Conservation (phyloP, 139 green algal species). For the Spirogloea muscicola region DNA sequence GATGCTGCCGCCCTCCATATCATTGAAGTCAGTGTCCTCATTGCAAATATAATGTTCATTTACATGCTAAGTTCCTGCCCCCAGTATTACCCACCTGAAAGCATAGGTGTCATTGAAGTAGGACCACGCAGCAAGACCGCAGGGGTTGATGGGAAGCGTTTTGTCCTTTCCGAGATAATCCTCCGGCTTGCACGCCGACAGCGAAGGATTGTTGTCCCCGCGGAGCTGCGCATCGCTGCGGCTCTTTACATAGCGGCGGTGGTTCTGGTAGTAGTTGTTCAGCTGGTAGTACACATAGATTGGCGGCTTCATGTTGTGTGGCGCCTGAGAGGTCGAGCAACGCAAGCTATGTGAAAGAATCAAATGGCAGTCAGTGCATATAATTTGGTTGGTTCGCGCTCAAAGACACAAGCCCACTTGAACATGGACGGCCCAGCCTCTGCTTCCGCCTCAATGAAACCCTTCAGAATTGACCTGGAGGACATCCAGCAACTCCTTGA, state of each 20-base stretch:
- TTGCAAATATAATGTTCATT: no score
- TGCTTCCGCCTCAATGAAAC: no score
- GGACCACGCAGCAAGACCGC: constrained; percentile 83
- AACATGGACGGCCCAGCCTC: no score
- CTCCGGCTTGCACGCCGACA: constrained; percentile 65
- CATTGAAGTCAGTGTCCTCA: neutral
- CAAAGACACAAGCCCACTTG: no score
- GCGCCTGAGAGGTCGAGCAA: constrained; percentile 48
- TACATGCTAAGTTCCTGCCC: no score
- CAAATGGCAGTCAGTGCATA: no score
- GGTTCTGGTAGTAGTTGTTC: constrained; percentile 85
- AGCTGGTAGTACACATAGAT: constrained; percentile 92
- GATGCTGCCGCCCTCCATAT: no score
- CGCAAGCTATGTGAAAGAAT: no score
- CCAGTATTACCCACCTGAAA: constrained; percentile 6
- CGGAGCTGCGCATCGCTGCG: constrained; percentile 67
- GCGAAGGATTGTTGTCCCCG: constrained; percentile 31
- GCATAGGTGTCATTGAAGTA: constrained; percentile 85
- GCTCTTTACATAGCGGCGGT: constrained; percentile 56
- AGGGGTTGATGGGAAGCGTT: constrained; percentile 72
- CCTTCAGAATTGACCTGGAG: no score
- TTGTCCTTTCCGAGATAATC: constrained; percentile 34
- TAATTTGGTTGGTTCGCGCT: no score
- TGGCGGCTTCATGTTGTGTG: constrained; percentile 55
- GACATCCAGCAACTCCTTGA: no score